These are phyloP conservation scores for Friedmanniomyces simplex DNA, from an alignment of 495 filamentous ascomycete species.

Conservation along the genomic window DNA sequence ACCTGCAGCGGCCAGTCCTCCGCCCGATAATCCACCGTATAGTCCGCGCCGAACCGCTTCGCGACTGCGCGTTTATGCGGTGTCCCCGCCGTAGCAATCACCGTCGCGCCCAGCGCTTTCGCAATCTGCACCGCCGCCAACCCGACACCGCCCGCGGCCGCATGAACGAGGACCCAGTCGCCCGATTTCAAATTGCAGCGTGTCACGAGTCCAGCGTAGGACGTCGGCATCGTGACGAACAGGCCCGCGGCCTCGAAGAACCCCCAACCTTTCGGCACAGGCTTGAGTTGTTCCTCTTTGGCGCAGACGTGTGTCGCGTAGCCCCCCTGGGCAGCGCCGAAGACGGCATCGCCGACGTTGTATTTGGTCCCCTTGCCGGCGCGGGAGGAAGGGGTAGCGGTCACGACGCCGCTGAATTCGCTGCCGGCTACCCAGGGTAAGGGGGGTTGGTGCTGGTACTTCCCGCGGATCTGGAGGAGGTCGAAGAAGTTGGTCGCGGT, in stretches of 20 bases:
- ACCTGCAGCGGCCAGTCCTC: constrained; percentile 67
- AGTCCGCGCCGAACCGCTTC: constrained; percentile 70
- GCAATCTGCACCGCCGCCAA: constrained; percentile 88
- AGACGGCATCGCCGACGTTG: constrained; percentile 69
- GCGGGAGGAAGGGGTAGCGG: constrained; percentile 47
- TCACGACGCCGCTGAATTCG: constrained; percentile 75
- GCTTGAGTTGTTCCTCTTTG: constrained; percentile 54
- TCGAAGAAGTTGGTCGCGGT: constrained; percentile 94
- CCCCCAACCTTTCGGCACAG: constrained; percentile 69
- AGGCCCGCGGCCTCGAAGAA: constrained; percentile 79
- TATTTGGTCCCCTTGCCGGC: constrained; percentile 40
- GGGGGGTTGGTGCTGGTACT: constrained; percentile 53
- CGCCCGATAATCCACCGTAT: constrained; percentile 64
- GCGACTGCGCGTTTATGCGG: constrained; percentile 69
- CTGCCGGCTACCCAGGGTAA: constrained; percentile 81
- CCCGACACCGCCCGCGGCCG: constrained; percentile 85
- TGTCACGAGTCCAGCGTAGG: constrained; percentile 73
- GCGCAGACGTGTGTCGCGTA: constrained; percentile 69
- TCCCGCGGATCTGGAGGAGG: constrained; percentile 76
- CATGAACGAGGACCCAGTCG: constrained; percentile 85
- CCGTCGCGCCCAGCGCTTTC: constrained; percentile 79
- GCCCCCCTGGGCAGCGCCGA: constrained; percentile 76
- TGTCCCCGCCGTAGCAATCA: constrained; percentile 80
- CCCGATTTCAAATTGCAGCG: constrained; percentile 65
- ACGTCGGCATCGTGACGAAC: constrained; percentile 85